Percentiles rank a stretch among this genome's conserved stretches.
Conservation (phyloP, 2,329 filamentous ascomycete species). For the Aspergillus transmontanensis region DNA sequence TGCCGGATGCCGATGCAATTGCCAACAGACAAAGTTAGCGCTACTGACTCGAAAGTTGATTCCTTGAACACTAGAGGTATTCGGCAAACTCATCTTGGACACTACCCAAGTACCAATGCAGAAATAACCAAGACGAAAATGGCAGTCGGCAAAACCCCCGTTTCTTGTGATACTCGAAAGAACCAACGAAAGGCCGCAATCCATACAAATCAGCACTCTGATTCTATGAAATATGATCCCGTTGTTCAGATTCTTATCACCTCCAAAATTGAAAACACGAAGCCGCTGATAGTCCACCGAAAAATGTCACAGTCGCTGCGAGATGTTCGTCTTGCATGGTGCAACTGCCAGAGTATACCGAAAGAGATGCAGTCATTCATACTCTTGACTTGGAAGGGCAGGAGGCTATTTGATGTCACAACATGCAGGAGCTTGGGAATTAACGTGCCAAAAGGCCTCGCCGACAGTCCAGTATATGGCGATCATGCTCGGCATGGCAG, state of each 20-base stretch:
- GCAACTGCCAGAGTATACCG: constrained; percentile 60
- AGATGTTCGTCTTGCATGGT: constrained; percentile 71
- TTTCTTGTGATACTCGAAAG: background rate
- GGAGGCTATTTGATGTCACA: constrained; percentile 73
- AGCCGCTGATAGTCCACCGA: constrained; percentile 64
- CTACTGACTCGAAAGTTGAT: background rate
- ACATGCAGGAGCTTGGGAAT: constrained; percentile 72
- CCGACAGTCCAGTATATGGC: constrained; percentile 37
- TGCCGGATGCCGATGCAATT: background rate
- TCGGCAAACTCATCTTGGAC: background rate
- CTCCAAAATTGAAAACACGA: constrained; percentile 65
- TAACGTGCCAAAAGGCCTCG: constrained; percentile 43
- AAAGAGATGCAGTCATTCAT: constrained; percentile 56
- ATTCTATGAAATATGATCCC: constrained; percentile 43
- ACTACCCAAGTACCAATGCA: background rate
- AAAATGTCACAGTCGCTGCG: constrained; percentile 68
- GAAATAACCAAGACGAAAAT: background rate
- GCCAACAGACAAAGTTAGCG: background rate
- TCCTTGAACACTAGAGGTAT: background rate
- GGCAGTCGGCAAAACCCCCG: background rate
- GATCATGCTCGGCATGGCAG: constrained; percentile 52
- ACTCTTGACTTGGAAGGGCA: constrained; percentile 78
- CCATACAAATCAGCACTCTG: constrained; percentile 2
- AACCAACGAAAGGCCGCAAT: background rate
- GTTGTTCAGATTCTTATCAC: constrained; percentile 67